Percentiles rank a stretch among this genome's conserved stretches.
These are phyloP conservation scores for Penicillium corylophilum DNA, from an alignment of 2,329 filamentous ascomycete genomes.

Conservation along the genomic window DNA sequence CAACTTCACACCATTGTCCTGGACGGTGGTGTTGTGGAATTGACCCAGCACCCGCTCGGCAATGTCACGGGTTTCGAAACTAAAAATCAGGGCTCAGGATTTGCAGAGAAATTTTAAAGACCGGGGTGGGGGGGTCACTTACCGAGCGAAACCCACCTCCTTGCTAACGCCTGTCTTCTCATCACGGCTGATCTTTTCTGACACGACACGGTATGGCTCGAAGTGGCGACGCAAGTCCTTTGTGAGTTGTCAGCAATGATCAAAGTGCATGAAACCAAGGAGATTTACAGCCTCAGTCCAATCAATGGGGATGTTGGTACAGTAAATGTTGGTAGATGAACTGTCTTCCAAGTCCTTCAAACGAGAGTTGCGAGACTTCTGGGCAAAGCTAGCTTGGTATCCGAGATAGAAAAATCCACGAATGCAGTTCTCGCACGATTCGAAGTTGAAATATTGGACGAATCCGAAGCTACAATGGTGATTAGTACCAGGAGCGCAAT, in stretches of 20 bases:
- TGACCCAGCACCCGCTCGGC: slow-evolving; percentile 86
- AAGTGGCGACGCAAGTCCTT: slow-evolving; percentile 68
- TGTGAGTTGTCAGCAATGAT: slow-evolving; percentile 57
- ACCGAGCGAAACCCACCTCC: slow-evolving; percentile 97
- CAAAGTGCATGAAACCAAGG: slow-evolving; percentile 4
- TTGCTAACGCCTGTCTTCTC: slow-evolving; percentile 82
- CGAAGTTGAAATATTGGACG: slow-evolving; percentile 86
- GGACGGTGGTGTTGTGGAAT: slow-evolving; percentile 73
- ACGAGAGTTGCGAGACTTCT: slow-evolving; percentile 98
- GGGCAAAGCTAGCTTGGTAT: slow-evolving; percentile 96
- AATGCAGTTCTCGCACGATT: slow-evolving; percentile 92
- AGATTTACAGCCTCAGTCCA: slow-evolving; percentile 80
- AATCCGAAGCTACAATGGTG: slow-evolving; percentile 76
- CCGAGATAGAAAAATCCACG: slow-evolving; percentile 90
- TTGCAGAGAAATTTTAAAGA: too few relatives aligned
- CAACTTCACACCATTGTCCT: slow-evolving; percentile 76
- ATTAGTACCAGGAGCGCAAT: slow-evolving; percentile 9
- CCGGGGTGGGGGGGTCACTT: too few relatives aligned
- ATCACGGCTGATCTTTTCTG: slow-evolving; percentile 92
- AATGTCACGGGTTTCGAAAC: slow-evolving; percentile 83
- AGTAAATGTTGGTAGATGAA: slow-evolving; percentile 90
- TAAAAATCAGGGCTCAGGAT: too few relatives aligned
- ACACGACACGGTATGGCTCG: slow-evolving; percentile 66
- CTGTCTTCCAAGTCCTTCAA: slow-evolving; percentile 95
- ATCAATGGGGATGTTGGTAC: slow-evolving; percentile 90